phyloP scores from a whole-genome alignment of 176 grass and related monocot species.

The Aegilops umbellulata region DNA sequence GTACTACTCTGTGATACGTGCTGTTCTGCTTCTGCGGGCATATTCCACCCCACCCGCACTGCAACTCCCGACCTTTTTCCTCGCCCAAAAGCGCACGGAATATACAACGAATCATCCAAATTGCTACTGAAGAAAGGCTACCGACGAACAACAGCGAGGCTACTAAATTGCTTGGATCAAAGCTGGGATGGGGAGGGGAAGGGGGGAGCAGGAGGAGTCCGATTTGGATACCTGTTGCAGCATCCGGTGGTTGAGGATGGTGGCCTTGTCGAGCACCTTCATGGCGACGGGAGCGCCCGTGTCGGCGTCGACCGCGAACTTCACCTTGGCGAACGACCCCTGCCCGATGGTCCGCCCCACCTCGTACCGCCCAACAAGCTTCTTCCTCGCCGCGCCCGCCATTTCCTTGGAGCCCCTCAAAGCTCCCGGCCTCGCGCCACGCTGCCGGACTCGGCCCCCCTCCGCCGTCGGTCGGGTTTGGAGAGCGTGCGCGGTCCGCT shows the following conservation, averaged over 20 bases:
- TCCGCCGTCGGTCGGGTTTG: not conserved
- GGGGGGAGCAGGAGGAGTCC: not conserved
- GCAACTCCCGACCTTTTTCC: not conserved
- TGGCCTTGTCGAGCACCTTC: constrained; percentile 84
- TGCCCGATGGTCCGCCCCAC: constrained; percentile 89
- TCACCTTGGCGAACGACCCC: constrained; percentile 94
- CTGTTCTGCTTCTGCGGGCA: not conserved
- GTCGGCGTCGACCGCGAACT: constrained; percentile 78
- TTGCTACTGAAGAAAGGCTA: not conserved
- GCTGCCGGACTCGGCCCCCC: not conserved
- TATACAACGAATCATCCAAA: not conserved
- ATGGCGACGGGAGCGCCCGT: constrained; percentile 67
- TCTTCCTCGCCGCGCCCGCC: constrained; percentile 44
- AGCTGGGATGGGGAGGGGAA: not conserved
- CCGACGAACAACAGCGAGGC: not conserved
- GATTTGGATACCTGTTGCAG: constrained; percentile 69
- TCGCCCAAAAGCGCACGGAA: not conserved
- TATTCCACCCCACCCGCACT: not conserved
- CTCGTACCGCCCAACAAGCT: constrained; percentile 79
- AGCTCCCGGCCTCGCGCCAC: not conserved
- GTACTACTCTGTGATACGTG: not conserved
- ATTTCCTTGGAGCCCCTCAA: not conserved
- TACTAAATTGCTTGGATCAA: not conserved
- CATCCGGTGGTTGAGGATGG: constrained; percentile 84
- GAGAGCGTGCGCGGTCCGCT: not conserved